Percentiles rank a stretch among this genome's conserved stretches.
phyloP scores from a whole-genome alignment of 2,329 filamentous ascomycete genomes.

The Dryadomyces quercus-mongolicae region DNA sequence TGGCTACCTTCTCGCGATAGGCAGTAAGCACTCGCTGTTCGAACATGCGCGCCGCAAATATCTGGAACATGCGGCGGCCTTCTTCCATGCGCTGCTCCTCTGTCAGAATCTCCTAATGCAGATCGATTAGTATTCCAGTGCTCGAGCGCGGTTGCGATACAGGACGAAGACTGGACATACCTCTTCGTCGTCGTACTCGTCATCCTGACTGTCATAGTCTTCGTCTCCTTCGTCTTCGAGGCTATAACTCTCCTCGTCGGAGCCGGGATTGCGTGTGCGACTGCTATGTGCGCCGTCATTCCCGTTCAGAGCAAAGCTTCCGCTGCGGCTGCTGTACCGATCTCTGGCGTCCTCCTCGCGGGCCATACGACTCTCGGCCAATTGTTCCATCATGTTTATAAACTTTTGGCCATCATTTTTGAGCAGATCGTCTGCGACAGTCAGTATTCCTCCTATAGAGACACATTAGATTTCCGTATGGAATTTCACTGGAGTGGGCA shows the following conservation, averaged over 20 bases:
- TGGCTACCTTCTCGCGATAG: constrained; percentile 95
- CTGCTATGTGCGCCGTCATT: constrained; percentile 44
- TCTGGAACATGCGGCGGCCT: constrained; percentile 96
- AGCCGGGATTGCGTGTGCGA: constrained; percentile 59
- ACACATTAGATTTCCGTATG: background rate
- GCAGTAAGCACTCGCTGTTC: constrained; percentile 92
- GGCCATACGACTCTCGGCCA: constrained; percentile 94
- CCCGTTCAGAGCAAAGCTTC: constrained; percentile 36
- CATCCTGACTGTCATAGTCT: constrained; percentile 51
- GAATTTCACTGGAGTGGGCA: background rate
- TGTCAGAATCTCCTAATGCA: constrained; percentile 78
- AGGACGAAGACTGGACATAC: constrained; percentile 24
- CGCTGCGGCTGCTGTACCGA: constrained; percentile 42
- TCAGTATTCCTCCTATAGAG: constrained; percentile 78
- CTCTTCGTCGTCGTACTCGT: constrained; percentile 71
- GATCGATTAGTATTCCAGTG: background rate
- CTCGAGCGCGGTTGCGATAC: too few species aligned
- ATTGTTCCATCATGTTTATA: constrained; percentile 99
- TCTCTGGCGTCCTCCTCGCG: constrained; percentile 80
- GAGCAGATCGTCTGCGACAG: constrained; percentile 92
- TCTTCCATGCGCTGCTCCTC: constrained; percentile 99
- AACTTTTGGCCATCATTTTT: constrained; percentile 99
- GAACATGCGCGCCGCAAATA: constrained; percentile 98
- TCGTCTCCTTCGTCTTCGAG: constrained; percentile 41
- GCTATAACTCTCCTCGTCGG: constrained; percentile 41